Conservation (phyloP, 768 basidiomycete genomes). For the Amanita inopinata region DNA sequence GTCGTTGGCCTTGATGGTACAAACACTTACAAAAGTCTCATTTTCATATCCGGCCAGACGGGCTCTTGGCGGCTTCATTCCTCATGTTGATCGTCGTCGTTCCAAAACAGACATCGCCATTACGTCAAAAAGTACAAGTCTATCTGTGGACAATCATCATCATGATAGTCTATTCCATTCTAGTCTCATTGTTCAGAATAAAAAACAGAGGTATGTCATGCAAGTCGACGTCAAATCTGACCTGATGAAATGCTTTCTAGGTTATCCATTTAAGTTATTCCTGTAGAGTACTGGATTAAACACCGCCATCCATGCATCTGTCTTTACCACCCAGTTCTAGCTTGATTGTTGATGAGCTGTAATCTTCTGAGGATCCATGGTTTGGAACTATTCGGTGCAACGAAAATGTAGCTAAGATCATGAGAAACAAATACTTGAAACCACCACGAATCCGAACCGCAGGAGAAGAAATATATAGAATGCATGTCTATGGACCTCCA, state of each 20-base stretch:
- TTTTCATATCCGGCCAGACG: constrained; percentile 54
- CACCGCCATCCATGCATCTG: neutral
- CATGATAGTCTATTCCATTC: constrained; percentile 76
- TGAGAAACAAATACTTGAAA: constrained; percentile 8
- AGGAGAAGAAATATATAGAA: constrained; percentile 7
- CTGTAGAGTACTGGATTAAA: constrained; percentile 29
- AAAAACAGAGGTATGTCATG: constrained; percentile 71
- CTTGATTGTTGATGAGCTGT: neutral
- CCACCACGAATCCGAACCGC: constrained; percentile 7
- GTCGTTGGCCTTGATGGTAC: constrained; percentile 1
- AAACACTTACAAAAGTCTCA: neutral
- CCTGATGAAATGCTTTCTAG: constrained; percentile 22
- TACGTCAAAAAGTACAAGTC: constrained; percentile 74
- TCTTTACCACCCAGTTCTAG: neutral
- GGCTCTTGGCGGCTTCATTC: constrained; percentile 68
- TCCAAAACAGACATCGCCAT: constrained; percentile 64
- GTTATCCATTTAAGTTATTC: constrained; percentile 75
- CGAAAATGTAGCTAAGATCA: neutral
- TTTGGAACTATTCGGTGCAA: too few relatives aligned
- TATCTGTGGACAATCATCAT: constrained; percentile 84
- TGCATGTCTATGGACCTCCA: constrained; percentile 16
- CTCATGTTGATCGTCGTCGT: constrained; percentile 73
- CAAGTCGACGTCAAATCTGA: neutral
- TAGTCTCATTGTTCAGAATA: constrained; percentile 79
- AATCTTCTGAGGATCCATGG: too few relatives aligned